Percentiles rank a stretch among this genome's conserved stretches.
Evolutionary conservation across 2,329 filamentous ascomycete genomes (phyloP).

Genomic region (Microsporum ferrugineum): DNA sequence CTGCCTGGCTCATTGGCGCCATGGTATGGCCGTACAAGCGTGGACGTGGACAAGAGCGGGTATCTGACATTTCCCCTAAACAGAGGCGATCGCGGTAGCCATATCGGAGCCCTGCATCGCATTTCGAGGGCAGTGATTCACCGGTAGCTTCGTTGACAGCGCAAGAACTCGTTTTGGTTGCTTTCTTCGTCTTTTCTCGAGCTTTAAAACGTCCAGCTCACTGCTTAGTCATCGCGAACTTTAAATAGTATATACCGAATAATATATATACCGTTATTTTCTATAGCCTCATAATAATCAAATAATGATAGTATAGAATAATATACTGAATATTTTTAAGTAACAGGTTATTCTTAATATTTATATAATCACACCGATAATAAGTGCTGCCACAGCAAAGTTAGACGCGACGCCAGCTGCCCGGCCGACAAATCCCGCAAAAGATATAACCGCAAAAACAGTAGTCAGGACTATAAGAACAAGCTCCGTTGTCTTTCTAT

Average conservation of each 20-base stretch:
- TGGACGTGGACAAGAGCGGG: not conserved
- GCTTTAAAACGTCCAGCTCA: too few relatives aligned
- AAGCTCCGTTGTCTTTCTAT: not conserved
- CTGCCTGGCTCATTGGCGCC: not conserved
- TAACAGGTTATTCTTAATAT: too few relatives aligned
- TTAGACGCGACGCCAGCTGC: not conserved
- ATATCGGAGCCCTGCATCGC: not conserved
- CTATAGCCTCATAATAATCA: too few relatives aligned
- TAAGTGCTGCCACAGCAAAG: not conserved
- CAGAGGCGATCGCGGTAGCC: not conserved
- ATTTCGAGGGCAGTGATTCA: not conserved
- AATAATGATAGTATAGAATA: too few relatives aligned
- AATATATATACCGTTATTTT: too few relatives aligned
- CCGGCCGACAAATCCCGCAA: not conserved
- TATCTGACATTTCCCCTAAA: not conserved
- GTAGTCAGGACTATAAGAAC: not conserved
- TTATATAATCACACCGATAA: not conserved
- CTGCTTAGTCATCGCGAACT: too few relatives aligned
- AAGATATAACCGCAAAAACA: too few relatives aligned
- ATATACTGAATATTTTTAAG: too few relatives aligned
- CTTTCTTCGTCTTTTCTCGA: not conserved
- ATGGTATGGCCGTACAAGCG: not conserved
- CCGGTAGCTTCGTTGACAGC: not conserved
- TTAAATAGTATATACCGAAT: too few relatives aligned
- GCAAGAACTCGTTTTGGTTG: too few relatives aligned